Evolutionary conservation across 2,329 filamentous ascomycete species (phyloP), one percentile per base, ranked within the genome.

Genomic region (Cordyceps pruinosa): DNA sequence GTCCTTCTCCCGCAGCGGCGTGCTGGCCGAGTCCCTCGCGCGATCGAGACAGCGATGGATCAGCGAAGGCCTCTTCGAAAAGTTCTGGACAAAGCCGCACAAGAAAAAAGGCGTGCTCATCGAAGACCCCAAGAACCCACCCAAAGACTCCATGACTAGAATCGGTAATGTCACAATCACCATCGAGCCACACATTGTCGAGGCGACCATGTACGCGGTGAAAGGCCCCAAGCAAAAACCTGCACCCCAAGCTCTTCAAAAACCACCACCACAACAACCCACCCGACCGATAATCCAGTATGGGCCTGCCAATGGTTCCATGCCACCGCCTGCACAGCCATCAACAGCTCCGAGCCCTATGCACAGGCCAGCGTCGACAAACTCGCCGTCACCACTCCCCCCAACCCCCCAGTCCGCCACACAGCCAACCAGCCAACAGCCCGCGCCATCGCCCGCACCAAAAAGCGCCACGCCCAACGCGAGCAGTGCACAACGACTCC

Each of bases 121-220:
- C 56, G 85, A 86, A 63, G 82, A 85, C 52, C 76, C 80, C 6
- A 83, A 84, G 63, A 88, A 89, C 64, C 86, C 85, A 2, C 73
- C 85, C 60, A 85, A 88, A 70, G 82, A 90, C 46, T 84, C 80
- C 60, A 89, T 90, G 84, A 76, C 80, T 61, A 88, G 85, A 69
- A 80, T 90, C 23, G 89, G 90, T 63, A 82, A 81, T 63, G 85
- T 89, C 60, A 85, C 85, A 34, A 84, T 95, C 60, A 87, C 84
- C 23, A 84, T 92, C 59, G 89, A 92, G 69, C 90, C 90, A 45
- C 88, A 94, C 67, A 82, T 88, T 44, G 83, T 94, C 63, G 87
- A 91, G 62, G 88, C 88, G 17, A 86, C 82, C 47, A 82, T 91
- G 75, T 91, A 80, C 66, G 80, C 82, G 21, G 84, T 90, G 58